These are phyloP conservation scores for Dryas drummondii DNA, from an alignment of 306 rosid species.

Conservation along the genomic window DNA sequence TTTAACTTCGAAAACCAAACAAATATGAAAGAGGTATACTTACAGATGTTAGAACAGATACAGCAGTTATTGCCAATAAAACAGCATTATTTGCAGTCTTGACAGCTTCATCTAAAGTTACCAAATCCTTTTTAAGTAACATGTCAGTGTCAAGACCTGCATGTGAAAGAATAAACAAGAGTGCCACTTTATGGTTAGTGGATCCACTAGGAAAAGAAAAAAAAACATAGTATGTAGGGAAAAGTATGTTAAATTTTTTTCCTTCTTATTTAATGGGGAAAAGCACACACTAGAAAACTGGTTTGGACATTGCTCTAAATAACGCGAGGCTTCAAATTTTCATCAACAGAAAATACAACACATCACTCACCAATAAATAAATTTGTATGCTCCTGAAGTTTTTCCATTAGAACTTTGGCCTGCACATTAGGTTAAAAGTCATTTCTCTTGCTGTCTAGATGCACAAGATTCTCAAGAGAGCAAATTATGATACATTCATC, in stretches of 20 bases:
- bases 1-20: conserved; percentile 22
- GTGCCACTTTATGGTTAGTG: conserved; percentile 2
- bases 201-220: no score
- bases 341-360: conserved; percentile 18
- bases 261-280: neutral
- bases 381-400: conserved; percentile 59
- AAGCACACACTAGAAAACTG: neutral
- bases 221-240: no score
- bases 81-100: conserved; percentile 92
- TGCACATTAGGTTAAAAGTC: conserved; percentile 32
- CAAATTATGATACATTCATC: neutral
- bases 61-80: conserved; percentile 70
- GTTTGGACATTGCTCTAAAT: neutral
- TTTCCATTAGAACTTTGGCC: conserved; percentile 66
- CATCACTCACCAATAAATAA: conserved; percentile 77
- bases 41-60: conserved; percentile 72
- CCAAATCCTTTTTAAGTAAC: conserved; percentile 81
- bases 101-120: conserved; percentile 93
- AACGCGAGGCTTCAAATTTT: conserved; percentile 8
- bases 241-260: no score
- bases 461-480: neutral
- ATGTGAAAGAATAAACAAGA: conserved; percentile 19
- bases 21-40: conserved; percentile 42
- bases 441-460: neutral
- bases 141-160: conserved; percentile 80